These are phyloP conservation scores for Solanum chacoense DNA, from an alignment of 305 asterid genomes.

Conservation along the genomic window DNA sequence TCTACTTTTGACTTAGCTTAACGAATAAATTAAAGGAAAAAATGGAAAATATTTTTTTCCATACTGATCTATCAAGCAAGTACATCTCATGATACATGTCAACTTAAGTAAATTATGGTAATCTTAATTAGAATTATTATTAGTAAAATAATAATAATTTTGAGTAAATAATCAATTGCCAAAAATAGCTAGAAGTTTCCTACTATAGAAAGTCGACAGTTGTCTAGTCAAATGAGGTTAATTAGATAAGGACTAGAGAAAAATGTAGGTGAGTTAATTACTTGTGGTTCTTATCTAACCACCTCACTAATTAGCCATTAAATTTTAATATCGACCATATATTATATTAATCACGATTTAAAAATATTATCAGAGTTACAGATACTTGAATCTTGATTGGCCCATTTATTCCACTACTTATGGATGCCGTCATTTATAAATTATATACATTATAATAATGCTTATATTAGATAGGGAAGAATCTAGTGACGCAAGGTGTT, in stretches of 20 bases:
- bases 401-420: background rate
- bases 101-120: background rate
- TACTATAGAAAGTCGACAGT: conserved; percentile 6
- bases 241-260: conserved; percentile 9
- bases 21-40: background rate
- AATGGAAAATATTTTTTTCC: background rate
- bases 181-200: background rate
- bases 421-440: background rate
- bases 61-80: background rate
- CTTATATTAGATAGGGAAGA: background rate
- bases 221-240: background rate
- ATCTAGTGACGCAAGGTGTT: background rate
- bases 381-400: background rate
- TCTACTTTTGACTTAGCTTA: background rate
- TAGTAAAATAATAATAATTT: background rate
- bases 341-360: background rate
- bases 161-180: background rate
- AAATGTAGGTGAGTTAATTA: background rate
- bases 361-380: background rate
- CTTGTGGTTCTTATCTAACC: conserved; percentile 25
- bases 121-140: background rate
- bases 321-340: background rate
- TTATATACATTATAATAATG: background rate
- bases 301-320: conserved; percentile 6
- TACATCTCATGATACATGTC: background rate